Evolutionary conservation across 1,284 basidiomycete species (phyloP), one percentile per base, ranked within the genome.

Genomic region (Boletus nobilissimus): DNA sequence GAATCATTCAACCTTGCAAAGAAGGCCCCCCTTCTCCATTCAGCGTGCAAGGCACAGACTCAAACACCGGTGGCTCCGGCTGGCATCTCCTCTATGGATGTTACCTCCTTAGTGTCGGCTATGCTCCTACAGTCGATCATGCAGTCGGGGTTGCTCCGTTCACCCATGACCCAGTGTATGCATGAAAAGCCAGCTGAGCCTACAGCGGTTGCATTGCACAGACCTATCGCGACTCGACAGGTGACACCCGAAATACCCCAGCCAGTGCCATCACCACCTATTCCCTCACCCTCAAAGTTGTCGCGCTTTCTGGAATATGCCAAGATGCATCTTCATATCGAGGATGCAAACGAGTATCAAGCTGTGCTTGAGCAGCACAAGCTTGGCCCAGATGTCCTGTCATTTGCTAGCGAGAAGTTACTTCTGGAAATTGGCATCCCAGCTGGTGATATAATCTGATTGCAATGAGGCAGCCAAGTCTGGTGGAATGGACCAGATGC

Each of bases 21-120:
- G 57, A 77, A 74, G 24, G 67, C 29, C 14, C 22, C 3, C 0
- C 26, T 54, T 24, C 54, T 77, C 14, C 69, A 78, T 39, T 43
- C 7, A 3, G 26, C 66, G 69, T 4, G 43, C 24, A 77, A 73
- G 26, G 66, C 19, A 19, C 43, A 46, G 43, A 29, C 13, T 2
- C 8, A 26, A 13, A 24, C 43, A 46, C n/a, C n/a, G n/a, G 11
- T 19, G 19, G 11, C 43, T 11, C 43, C 43, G 10, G 43, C 43
- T 46, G 10, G 10, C 26, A 26, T 39, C 34, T 32, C 39, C 10
- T 26, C 29, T 22, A 14, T 68, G 9, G 67, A 70, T 36, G n/a
- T 70, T 39, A 70, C 43, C 54, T 70, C 39, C 2, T 5, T 70
- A 7, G 60, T 13, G 5, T 70, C 38, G 11, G 29, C 60, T 24